A percentile compares a stretch with the other conserved stretches of the same genome.
phyloP scores from a whole-genome alignment of 768 basidiomycete species.

The Naganishia friedmannii region DNA sequence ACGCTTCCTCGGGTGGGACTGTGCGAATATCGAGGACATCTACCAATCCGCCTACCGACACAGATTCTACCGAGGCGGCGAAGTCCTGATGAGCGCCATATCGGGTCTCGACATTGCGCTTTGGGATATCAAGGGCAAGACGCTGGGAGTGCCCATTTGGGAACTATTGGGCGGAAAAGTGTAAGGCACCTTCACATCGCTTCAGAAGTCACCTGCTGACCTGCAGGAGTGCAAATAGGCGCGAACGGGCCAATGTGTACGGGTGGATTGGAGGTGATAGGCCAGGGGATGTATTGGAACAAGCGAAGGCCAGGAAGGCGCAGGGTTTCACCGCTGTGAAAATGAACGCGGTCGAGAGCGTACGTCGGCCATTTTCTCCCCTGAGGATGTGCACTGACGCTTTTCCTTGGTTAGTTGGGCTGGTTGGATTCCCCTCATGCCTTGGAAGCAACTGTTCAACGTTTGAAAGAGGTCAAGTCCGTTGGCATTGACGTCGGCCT shows the following conservation, averaged over 20 bases:
- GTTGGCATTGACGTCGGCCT: constrained; percentile 63
- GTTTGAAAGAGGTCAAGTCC: constrained; percentile 59
- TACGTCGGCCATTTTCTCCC: constrained; percentile 39
- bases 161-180: constrained; percentile 68
- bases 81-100: constrained; percentile 61
- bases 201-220: neutral
- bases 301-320: constrained; percentile 59
- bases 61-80: constrained; percentile 69
- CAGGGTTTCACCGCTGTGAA: constrained; percentile 71
- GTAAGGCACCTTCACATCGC: constrained; percentile 21
- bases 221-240: neutral
- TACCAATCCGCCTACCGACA: constrained; percentile 63
- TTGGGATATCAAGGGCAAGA: constrained; percentile 72
- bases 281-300: constrained; percentile 57
- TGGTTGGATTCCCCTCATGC: constrained; percentile 65
- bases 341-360: constrained; percentile 62
- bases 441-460: constrained; percentile 58
- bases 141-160: constrained; percentile 62
- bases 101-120: constrained; percentile 63
- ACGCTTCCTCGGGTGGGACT: constrained; percentile 58
- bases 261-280: constrained; percentile 61
- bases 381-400: constrained; percentile 21
- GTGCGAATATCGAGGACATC: constrained; percentile 63
- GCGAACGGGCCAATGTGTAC: constrained; percentile 36
- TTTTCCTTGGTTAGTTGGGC: constrained; percentile 45